phyloP scores from a whole-genome alignment of 2,329 filamentous ascomycete genomes.

The Tolypocladium capitatum region DNA sequence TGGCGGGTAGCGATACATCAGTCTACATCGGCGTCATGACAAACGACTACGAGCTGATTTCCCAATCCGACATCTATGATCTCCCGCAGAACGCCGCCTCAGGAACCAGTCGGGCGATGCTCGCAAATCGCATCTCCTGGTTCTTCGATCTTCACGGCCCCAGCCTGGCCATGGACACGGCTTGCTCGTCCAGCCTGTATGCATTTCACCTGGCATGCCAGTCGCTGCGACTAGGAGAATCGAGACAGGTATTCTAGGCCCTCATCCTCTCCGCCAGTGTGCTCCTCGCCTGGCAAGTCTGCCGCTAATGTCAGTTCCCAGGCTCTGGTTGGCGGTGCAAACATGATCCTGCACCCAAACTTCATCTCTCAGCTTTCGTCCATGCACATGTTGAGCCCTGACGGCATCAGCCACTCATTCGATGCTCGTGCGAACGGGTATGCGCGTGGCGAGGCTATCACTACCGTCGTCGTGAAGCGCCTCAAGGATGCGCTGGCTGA shows the following conservation, averaged over 20 bases:
- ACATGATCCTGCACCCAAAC: no score
- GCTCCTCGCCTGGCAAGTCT: no score
- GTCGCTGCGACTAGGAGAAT: slow-evolving; percentile 5
- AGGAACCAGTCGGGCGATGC: slow-evolving; percentile 15
- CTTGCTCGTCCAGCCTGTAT: slow-evolving; percentile 17
- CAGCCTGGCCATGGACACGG: slow-evolving; percentile 19
- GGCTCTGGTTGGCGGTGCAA: no score
- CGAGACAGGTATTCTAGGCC: slow-evolving; percentile 11
- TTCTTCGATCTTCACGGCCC: slow-evolving; percentile 21
- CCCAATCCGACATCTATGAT: slow-evolving; percentile 8
- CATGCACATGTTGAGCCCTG: no score
- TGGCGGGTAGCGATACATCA: slow-evolving; percentile 15
- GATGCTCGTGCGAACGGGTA: no score
- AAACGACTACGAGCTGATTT: slow-evolving; percentile 21
- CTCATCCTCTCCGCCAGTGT: slow-evolving; percentile 14
- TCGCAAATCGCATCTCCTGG: slow-evolving; percentile 23
- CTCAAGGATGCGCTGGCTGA: slow-evolving; percentile 38
- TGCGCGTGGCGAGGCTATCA: no score
- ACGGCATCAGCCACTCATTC: no score
- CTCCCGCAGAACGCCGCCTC: slow-evolving; percentile 16
- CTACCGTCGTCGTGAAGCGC: slow-evolving; percentile 40
- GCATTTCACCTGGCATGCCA: slow-evolving; percentile 15
- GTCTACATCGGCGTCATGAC: slow-evolving; percentile 21
- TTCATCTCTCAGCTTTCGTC: no score
- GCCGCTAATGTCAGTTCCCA: no score